Base-by-base conservation (phyloP, 2,329 filamentous ascomycete species). In the Beauveria pseudobassiana region DNA sequence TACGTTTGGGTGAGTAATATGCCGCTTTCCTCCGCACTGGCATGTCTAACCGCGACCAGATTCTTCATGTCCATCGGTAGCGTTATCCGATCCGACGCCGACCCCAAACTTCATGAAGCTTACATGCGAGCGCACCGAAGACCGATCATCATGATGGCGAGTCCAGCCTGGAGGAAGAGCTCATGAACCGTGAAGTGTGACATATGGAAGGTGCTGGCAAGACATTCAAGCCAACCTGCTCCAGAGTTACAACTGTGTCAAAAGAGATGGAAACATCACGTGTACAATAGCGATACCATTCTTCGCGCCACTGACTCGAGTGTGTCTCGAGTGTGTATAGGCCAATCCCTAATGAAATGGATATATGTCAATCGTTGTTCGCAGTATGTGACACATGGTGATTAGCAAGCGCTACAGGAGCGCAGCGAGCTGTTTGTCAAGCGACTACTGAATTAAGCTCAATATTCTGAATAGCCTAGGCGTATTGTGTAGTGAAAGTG, bases 31-130 rank as follows among this genome's bases (percentile, higher is more conserved):
- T 30, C 40, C 18, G 24, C 26, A 30, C 59, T 22, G 16, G 8
- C 30, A 16, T 43, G 16, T 12, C 52, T 59, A 52, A 60, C 56
- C 42, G 14, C 10, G 24, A 20, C 28, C 65, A 87, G 85, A 26
- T 97, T 98, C 79, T 99, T 99, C 83, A 99, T 99, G 95, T 93
- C 91, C 62, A 96, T 99, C 69, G 95, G 95, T 68, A 96, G 91
- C 69, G 93, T 96, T 50, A 97, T 99, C 71, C 89, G 95, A 72
- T 93, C 91, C 63, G 95, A 99, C 69, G 87, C 90, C 66, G 90
- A 91, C 49, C 87, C 89, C 43, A 87, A 90, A 69, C 80, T 88
- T 63, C 82, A 86, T 67, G 85, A 92, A 72, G 85, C 90, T 62
- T 96, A 93, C 78, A 83, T 86, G 67, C 85, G 85, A 73, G 87